These are phyloP conservation scores for Trichophaea hybrida DNA, from an alignment of 2,329 filamentous ascomycete genomes.

Conservation along the genomic window DNA sequence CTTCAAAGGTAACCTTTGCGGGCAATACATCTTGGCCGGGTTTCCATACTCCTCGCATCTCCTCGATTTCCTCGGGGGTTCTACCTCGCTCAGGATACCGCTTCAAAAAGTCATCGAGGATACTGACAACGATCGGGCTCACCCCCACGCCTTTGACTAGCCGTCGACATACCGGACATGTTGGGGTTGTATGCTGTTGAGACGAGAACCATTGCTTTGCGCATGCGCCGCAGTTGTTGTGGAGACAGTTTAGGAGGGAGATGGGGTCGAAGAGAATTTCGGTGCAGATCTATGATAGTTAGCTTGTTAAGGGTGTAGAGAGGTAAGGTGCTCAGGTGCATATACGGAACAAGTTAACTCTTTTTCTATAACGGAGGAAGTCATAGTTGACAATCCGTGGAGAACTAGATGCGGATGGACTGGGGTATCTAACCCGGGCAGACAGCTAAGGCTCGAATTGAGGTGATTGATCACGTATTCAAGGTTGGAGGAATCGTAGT, in stretches of 20 bases:
- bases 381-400: neutral
- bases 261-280: conserved; percentile 84
- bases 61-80: conserved; percentile 56
- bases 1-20: neutral
- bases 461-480: too few species aligned
- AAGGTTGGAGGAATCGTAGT: too few species aligned
- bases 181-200: conserved; percentile 39
- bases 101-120: conserved; percentile 74
- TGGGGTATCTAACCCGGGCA: neutral
- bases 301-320: too few species aligned
- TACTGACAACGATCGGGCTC: conserved; percentile 77
- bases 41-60: conserved; percentile 61
- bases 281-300: conserved; percentile 55
- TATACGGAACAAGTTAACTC: conserved; percentile 70
- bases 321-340: too few species aligned
- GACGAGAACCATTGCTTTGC: conserved; percentile 89
- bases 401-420: neutral
- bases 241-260: conserved; percentile 81
- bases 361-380: conserved; percentile 49
- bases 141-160: conserved; percentile 72
- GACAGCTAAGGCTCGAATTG: too few species aligned
- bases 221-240: conserved; percentile 92
- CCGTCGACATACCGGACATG: conserved; percentile 80
- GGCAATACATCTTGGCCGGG: conserved; percentile 71
- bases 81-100: conserved; percentile 64